A percentile compares a stretch with the other conserved stretches of the same genome.
Conservation (phyloP, 768 basidiomycete species). For the Lentinus tigrinus region DNA sequence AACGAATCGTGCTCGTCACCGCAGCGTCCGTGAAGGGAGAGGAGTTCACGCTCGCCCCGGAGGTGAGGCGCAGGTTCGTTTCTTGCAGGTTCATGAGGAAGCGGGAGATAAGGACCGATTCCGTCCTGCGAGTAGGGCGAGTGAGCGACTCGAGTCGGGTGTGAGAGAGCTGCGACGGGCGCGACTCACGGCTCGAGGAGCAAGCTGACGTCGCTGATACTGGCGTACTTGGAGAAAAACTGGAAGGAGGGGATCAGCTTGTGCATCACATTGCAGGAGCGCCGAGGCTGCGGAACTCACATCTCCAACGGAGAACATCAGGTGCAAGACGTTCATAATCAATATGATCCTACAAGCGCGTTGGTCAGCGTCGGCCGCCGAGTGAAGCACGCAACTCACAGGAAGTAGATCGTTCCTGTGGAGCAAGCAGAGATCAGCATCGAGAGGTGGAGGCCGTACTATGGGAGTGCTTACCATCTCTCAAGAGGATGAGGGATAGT, state of each 20-base stretch:
- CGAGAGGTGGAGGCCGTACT: too few relatives aligned
- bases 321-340: background rate
- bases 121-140: background rate
- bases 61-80: background rate
- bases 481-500: background rate
- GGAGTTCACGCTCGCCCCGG: background rate
- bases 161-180: background rate
- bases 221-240: background rate
- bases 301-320: background rate
- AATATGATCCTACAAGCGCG: background rate
- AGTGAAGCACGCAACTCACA: too few relatives aligned
- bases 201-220: too few relatives aligned
- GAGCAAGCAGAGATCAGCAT: too few relatives aligned
- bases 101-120: background rate
- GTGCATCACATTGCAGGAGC: background rate
- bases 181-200: background rate
- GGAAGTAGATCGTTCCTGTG: too few relatives aligned
- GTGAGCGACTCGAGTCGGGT: background rate
- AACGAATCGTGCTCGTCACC: background rate
- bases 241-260: background rate
- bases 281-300: background rate
- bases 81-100: constrained; percentile 4
- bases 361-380: background rate
- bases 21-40: too few relatives aligned
- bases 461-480: background rate